Conservation (phyloP, 257 asterid species). For the Primulina huaijiensis region DNA sequence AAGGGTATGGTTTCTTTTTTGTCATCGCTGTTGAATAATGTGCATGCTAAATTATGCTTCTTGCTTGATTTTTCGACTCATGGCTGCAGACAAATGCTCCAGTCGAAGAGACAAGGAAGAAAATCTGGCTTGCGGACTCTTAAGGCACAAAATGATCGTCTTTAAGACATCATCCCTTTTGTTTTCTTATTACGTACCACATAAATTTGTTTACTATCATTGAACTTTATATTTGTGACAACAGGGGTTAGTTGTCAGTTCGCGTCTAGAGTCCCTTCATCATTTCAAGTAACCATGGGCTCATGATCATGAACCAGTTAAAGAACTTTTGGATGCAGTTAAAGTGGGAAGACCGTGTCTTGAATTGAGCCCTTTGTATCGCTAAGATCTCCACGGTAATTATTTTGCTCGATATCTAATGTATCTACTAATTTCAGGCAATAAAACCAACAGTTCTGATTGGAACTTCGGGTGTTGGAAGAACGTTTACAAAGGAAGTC, state of each 20-base stretch:
- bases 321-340: constrained; percentile 75
- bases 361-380: constrained; percentile 7
- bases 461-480: constrained; percentile 92
- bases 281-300: constrained; percentile 91
- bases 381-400: neutral
- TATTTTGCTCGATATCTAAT: constrained; percentile 10
- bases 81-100: constrained; percentile 51
- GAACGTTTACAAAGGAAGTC: constrained; percentile 71
- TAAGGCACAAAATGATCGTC: constrained; percentile 41
- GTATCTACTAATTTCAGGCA: constrained; percentile 37
- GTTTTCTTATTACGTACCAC: neutral
- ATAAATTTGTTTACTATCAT: constrained; percentile 17
- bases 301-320: constrained; percentile 72
- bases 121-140: constrained; percentile 92
- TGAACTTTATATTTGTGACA: constrained; percentile 15
- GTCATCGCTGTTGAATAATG: constrained; percentile 14
- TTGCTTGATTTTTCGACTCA: constrained; percentile 15
- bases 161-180: constrained; percentile 12
- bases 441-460: constrained; percentile 80
- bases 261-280: constrained; percentile 84
- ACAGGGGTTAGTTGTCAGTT: constrained; percentile 73
- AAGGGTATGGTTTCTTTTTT: constrained; percentile 38
- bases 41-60: constrained; percentile 9
- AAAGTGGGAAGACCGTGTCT: constrained; percentile 42
- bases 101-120: constrained; percentile 71